Percentiles rank a stretch among this genome's conserved stretches.
phyloP scores from a whole-genome alignment of 1,284 basidiomycete genomes.

The Pseudomicrostroma phylloplanum region DNA sequence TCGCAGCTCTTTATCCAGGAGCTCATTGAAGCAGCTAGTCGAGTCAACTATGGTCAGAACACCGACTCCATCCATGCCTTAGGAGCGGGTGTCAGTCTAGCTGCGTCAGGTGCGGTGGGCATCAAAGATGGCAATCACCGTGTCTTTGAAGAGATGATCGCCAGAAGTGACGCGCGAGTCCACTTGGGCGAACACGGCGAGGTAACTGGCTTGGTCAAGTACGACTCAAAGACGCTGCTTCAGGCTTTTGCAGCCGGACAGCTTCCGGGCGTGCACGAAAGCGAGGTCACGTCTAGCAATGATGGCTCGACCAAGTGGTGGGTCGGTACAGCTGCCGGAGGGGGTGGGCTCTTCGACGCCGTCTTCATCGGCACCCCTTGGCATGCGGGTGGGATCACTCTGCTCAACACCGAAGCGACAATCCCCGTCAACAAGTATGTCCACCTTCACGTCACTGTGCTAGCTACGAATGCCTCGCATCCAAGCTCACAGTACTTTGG shows the following conservation, averaged over 20 bases:
- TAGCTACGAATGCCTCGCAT: slow-evolving; percentile 66
- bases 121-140: slow-evolving; percentile 77
- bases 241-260: slow-evolving; percentile 17
- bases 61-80: slow-evolving; percentile 71
- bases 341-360: slow-evolving; percentile 38
- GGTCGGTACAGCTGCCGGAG: slow-evolving; percentile 36
- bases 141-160: slow-evolving; percentile 76
- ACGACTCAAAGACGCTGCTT: slow-evolving; percentile 12
- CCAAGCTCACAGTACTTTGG: slow-evolving; percentile 70
- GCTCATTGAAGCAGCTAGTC: slow-evolving; percentile 72
- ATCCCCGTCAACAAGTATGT: slow-evolving; percentile 70
- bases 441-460: slow-evolving; percentile 77
- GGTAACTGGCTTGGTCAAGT: slow-evolving; percentile 42
- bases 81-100: slow-evolving; percentile 68
- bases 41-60: slow-evolving; percentile 76
- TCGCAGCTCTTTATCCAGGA: slow-evolving; percentile 57
- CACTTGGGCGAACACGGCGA: slow-evolving; percentile 30
- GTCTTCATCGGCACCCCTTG: slow-evolving; percentile 47
- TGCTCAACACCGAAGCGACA: slow-evolving; percentile 50
- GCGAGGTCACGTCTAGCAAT: background rate
- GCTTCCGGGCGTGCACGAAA: slow-evolving; percentile 2
- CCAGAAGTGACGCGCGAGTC: slow-evolving; percentile 58
- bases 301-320: slow-evolving; percentile 29
- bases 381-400: slow-evolving; percentile 39
- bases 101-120: slow-evolving; percentile 63